Evolutionary conservation across 257 asterid genomes (phyloP).

Genomic region (Solanum arcanum): DNA sequence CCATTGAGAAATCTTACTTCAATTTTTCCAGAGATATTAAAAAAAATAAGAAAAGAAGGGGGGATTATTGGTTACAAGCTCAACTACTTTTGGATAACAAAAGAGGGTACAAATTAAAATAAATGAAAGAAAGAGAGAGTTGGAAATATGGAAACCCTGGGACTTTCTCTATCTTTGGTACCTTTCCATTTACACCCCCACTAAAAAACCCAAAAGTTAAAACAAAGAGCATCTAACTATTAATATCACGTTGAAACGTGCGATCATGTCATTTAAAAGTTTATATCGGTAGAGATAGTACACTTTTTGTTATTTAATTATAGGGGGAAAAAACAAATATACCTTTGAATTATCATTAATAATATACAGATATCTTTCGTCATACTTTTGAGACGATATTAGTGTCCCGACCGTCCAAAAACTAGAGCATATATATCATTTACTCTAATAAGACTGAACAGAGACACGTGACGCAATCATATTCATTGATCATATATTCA

Average conservation of each 20-base stretch:
- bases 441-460: too few species aligned
- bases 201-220: not conserved
- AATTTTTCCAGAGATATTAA: not conserved
- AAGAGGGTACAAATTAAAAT: not conserved
- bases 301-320: too few species aligned
- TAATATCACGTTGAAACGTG: not conserved
- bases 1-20: not conserved
- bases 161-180: conserved; percentile 9
- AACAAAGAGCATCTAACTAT: not conserved
- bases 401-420: too few species aligned
- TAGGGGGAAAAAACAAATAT: too few species aligned
- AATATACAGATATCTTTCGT: too few species aligned
- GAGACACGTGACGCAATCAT: too few species aligned
- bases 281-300: too few species aligned
- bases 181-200: not conserved
- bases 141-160: conserved; percentile 18
- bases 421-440: too few species aligned
- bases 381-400: too few species aligned
- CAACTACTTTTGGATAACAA: conserved; percentile 5
- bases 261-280: too few species aligned
- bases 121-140: not conserved
- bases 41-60: not conserved
- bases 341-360: too few species aligned
- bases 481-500: too few species aligned
- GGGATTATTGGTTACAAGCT: not conserved